Base-by-base conservation (phyloP, 441 rosid species). In the Hura crepitans region DNA sequence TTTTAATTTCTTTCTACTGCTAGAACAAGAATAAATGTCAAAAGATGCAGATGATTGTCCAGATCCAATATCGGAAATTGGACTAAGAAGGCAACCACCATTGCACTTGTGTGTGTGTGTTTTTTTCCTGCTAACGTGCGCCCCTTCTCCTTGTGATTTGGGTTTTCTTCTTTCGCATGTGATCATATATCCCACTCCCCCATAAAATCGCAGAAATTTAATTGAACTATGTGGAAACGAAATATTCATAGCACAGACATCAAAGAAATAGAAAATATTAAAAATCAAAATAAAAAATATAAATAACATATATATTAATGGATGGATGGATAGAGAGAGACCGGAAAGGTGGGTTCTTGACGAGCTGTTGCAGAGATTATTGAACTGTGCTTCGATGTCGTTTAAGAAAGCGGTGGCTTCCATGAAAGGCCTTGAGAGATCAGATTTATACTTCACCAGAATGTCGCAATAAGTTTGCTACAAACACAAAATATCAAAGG, bases 381-480 rank as follows among this genome's bases (percentile, higher is more conserved):
- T 78, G 42, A 87, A 85, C 78, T 85, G 88, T 55, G 74, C 75
- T 74, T 81, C 80, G 31, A 85, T 79, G 22, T 70, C 77, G 74
- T 76, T 76, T 75, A 87, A 70, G 76, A 85, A 87, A 54, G 77
- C 23, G 5, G 84, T 78, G 28, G 92, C 92, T 78, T 87, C 90
- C 28, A 84, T 79, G 25, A 85, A 85, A 13, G 92, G 86, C 79
- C 72, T 77, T 1, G 85, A 82, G 27, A 87, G 86, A 75, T 87
- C 88, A 27, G 78, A 75, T 67, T 83, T 87, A 53, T 79, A 85
- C 74, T 79, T 85, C 77, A 53, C 67, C 85, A 87, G 56, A 57
- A 81, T 69, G n/a, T 81, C 81, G 63, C 85, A 80, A 64, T 85
- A 84, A 4, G 83, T 72, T 79, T 79, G 86, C 92, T 87, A 63